Evolutionary conservation across 192 early-diverging fungal species (phyloP).

Genomic region (Coemansia sp.): DNA sequence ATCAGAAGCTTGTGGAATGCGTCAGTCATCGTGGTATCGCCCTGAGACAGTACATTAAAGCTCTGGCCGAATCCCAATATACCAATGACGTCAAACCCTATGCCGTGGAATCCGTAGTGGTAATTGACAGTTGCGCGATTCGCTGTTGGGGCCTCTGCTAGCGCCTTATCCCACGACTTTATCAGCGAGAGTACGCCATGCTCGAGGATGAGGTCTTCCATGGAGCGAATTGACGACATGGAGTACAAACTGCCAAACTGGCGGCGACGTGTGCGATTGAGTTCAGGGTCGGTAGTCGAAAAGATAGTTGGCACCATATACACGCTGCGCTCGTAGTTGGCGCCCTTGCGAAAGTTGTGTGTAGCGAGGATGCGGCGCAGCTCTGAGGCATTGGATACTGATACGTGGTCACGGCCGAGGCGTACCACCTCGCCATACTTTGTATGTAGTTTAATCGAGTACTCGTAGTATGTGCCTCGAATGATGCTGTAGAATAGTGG

Average conservation of each 20-base stretch:
- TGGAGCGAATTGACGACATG: constrained; percentile 11
- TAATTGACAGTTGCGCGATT: constrained; percentile 24
- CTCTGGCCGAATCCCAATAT: constrained; percentile 37
- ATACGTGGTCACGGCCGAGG: constrained; percentile 35
- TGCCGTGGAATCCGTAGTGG: constrained; percentile 38
- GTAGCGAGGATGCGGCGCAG: constrained; percentile 33
- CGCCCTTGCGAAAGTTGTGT: constrained; percentile 42
- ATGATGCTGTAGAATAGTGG: constrained; percentile 20
- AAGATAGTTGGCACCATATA: constrained; percentile 27
- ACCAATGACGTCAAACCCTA: constrained; percentile 45
- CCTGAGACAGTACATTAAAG: constrained; percentile 20
- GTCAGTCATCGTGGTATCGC: constrained; percentile 25
- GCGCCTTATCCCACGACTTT: constrained; percentile 24
- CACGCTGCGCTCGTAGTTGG: constrained; percentile 26
- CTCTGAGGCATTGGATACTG: constrained; percentile 21
- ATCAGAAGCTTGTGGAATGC: constrained; percentile 11
- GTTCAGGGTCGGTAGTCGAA: constrained; percentile 35
- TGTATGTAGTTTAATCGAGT: constrained; percentile 21
- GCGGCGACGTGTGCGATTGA: constrained; percentile 32
- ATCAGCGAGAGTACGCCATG: constrained; percentile 33
- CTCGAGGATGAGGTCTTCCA: constrained; percentile 31
- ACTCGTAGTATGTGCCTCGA: constrained; percentile 30
- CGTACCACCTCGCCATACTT: constrained; percentile 50
- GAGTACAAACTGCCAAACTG: constrained; percentile 36
- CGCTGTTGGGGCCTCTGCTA: neutral